Conservation (phyloP, 2,329 filamentous ascomycete genomes). For the Paracorniculantispora psalliotae region DNA sequence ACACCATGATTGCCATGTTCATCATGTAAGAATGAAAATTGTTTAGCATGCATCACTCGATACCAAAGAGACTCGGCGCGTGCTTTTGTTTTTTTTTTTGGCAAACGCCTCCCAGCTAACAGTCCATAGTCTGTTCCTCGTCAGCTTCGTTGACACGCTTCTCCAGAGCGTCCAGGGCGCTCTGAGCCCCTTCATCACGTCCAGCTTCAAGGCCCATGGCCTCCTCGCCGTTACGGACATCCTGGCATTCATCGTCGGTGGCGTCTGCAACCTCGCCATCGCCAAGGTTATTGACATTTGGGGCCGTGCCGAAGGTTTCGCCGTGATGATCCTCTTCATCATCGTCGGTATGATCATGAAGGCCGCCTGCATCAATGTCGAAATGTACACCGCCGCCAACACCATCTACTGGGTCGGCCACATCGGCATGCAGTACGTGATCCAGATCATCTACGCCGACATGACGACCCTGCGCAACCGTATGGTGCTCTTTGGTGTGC, state of each 20-base stretch:
- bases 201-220: slow-evolving; percentile 58
- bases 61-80: background rate
- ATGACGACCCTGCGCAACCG: slow-evolving; percentile 39
- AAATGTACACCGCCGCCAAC: slow-evolving; percentile 55
- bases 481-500: slow-evolving; percentile 37
- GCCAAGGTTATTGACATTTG: slow-evolving; percentile 47
- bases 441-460: slow-evolving; percentile 39
- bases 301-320: slow-evolving; percentile 43
- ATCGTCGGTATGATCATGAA: slow-evolving; percentile 57
- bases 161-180: slow-evolving; percentile 37
- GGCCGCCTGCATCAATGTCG: slow-evolving; percentile 52
- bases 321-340: slow-evolving; percentile 37
- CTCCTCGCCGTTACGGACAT: slow-evolving; percentile 62
- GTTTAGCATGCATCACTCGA: background rate
- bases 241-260: slow-evolving; percentile 44
- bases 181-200: slow-evolving; percentile 61
- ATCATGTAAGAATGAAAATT: slow-evolving; percentile 27
- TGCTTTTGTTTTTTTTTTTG: no score
- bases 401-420: slow-evolving; percentile 61
- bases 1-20: slow-evolving; percentile 32
- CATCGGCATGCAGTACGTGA: slow-evolving; percentile 35
- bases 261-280: slow-evolving; percentile 35
- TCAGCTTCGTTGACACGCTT: slow-evolving; percentile 34
- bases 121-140: slow-evolving; percentile 32
- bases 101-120: background rate